These are phyloP conservation scores for Cercospora janseana DNA, from an alignment of 2,329 filamentous ascomycete genomes.

Conservation along the genomic window DNA sequence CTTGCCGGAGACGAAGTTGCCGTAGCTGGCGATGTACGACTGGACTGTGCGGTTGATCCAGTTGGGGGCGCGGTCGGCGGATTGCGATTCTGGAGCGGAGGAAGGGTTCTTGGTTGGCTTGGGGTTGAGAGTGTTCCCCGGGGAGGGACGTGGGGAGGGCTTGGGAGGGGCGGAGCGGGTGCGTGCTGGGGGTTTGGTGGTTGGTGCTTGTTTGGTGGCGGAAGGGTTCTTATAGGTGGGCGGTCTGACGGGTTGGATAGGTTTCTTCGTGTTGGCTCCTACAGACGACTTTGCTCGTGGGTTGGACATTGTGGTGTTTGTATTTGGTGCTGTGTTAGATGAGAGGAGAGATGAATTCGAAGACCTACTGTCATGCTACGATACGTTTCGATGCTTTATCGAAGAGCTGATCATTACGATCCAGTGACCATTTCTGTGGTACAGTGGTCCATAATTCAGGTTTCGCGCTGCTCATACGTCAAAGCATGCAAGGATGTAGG, in stretches of 20 bases:
- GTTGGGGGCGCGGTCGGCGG: conserved; percentile 36
- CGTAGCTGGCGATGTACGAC: conserved; percentile 44
- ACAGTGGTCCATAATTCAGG: conserved; percentile 10
- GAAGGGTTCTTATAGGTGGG: conserved; percentile 22
- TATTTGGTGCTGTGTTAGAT: background rate
- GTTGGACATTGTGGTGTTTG: conserved; percentile 16
- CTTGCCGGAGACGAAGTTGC: conserved; percentile 46
- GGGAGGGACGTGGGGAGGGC: conserved; percentile 9
- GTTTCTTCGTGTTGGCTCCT: conserved; percentile 10
- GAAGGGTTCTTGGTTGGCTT: conserved; percentile 20
- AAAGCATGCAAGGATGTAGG: conserved; percentile 7
- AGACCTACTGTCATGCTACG: conserved; percentile 1
- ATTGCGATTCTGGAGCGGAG: conserved; percentile 11
- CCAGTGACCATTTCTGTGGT: conserved; percentile 11
- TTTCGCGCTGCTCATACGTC: conserved; percentile 8
- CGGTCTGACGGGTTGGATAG: conserved; percentile 16
- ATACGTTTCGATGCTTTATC: conserved; percentile 10
- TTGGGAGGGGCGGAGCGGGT: conserved; percentile 15
- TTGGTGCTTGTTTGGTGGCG: conserved; percentile 12
- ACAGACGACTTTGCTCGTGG: conserved; percentile 17
- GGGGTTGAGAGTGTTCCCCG: conserved; percentile 11
- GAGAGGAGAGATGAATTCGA: background rate
- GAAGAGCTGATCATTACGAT: conserved; percentile 7
- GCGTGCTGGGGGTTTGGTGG: conserved; percentile 10
- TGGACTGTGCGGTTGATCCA: conserved; percentile 50